Evolutionary conservation across 352 stramenopile genomes (phyloP), one percentile per base, ranked within the genome.

Genomic region (Pythium utonaiense): DNA sequence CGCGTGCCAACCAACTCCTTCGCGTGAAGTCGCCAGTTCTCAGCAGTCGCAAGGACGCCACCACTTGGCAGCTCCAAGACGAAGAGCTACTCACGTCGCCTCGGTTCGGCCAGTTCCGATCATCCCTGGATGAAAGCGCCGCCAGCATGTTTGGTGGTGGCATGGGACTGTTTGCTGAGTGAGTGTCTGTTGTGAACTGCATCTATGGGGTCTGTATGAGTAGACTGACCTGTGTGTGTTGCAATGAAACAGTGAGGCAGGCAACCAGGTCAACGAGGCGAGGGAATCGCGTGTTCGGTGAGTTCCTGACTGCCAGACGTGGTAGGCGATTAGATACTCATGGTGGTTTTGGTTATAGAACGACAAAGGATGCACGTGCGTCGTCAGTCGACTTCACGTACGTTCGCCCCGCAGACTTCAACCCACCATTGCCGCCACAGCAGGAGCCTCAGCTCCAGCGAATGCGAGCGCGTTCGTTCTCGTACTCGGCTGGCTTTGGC

Each of bases 351-450:
- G 4, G 2, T 25, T 42, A 16, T 25, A 74, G 71, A 22, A 59
- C 73, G 22, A 82, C 80, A 1, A 91, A 91, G 59, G 83, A 92
- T 66, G 78, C 71, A 12, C 78, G 83, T 33, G 83, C 83, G 5
- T 88, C 79, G 9, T 92, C 83, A 9, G 78, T 91, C 25, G 83
- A 92, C 70, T 89, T 92, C 49, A 92, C 80, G 33, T 73, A 84
- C 45, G 73, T 55, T 55, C 77, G 70, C 1, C 69, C 73, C 13
- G 55, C 63, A 9, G 74, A 87, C 8, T 53, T 87, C 40, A 91
- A 78, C 22, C 83, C 83, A 19, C 83, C 83, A 38, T 59, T 92
- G 6, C 83, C 83, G n/a, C 83, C 75, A 2, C 74, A 84, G 42
- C 40, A 47, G 40, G 40, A 47, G 40, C 40, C 40, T 47, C 77